Conservation (phyloP, 176 grass and related monocot species). For the Phoenix roebelenii region DNA sequence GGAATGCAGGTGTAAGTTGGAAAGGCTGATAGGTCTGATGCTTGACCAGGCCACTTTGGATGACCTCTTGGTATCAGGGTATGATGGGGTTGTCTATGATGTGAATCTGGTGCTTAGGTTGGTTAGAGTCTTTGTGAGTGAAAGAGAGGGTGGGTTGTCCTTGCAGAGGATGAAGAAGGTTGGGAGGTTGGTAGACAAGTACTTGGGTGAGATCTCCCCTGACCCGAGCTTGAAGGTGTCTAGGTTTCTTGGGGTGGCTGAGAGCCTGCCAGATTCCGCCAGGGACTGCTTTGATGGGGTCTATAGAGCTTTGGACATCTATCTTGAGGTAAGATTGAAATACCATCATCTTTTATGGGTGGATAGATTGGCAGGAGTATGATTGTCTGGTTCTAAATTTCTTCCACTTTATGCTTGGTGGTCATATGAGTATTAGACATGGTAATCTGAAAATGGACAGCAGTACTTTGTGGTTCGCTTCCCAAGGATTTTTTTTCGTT, state of each 20-base stretch:
- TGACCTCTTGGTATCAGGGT: constrained; percentile 68
- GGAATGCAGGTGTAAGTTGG: constrained; percentile 66
- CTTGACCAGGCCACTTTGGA: constrained; percentile 90
- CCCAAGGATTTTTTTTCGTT: too few relatives aligned
- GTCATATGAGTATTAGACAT: too few relatives aligned
- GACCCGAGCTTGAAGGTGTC: constrained; percentile 63
- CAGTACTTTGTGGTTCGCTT: too few relatives aligned
- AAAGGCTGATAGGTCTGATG: constrained; percentile 61
- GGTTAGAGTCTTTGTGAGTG: constrained; percentile 60
- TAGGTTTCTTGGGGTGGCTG: constrained; percentile 71
- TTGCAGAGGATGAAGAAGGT: constrained; percentile 65
- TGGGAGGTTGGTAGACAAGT: constrained; percentile 75
- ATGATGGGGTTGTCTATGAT: constrained; percentile 53
- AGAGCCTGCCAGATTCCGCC: constrained; percentile 75
- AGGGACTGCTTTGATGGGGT: constrained; percentile 90
- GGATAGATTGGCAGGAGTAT: too few relatives aligned
- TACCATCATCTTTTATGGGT: background rate
- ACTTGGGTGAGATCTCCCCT: constrained; percentile 89
- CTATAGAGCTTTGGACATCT: constrained; percentile 88
- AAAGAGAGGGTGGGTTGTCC: constrained; percentile 32
- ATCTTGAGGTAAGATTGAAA: constrained; percentile 50
- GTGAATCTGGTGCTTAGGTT: constrained; percentile 74
- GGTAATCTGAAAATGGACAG: too few relatives aligned
- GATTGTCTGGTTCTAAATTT: background rate
- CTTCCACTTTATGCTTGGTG: constrained; percentile 16